Evolutionary conservation across 2,329 filamentous ascomycete genomes (phyloP).

Genomic region (Albifimbria verrucaria): DNA sequence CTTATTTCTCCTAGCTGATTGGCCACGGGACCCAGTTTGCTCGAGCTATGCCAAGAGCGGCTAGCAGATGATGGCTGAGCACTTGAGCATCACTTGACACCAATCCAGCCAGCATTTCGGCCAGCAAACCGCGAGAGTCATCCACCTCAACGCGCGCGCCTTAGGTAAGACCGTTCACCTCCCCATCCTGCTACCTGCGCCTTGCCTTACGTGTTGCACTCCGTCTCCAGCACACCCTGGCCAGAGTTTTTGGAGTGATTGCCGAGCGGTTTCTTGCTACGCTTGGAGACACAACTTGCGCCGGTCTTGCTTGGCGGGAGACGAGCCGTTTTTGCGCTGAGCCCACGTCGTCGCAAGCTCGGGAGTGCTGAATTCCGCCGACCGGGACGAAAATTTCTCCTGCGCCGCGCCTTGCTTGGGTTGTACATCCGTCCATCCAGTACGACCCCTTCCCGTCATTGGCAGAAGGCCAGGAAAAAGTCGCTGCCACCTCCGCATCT

Average conservation of each 20-base stretch:
- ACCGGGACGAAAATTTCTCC: slow-evolving; percentile 30
- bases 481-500: not conserved
- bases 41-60: slow-evolving; percentile 26
- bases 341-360: slow-evolving; percentile 9
- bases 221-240: slow-evolving; percentile 2
- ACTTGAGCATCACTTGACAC: slow-evolving; percentile 26
- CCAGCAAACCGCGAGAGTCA: slow-evolving; percentile 18
- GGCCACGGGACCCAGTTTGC: slow-evolving; percentile 11
- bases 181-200: slow-evolving; percentile 16
- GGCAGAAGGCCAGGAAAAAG: no score
- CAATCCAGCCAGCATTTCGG: slow-evolving; percentile 27
- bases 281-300: not conserved
- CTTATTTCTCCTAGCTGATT: slow-evolving; percentile 13
- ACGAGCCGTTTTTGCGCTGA: slow-evolving; percentile 4
- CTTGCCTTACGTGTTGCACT: not conserved
- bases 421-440: no score
- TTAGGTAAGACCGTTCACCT: slow-evolving; percentile 29
- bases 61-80: slow-evolving; percentile 12
- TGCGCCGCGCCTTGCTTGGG: slow-evolving; percentile 7
- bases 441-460: no score
- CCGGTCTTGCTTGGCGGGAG: not conserved
- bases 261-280: not conserved
- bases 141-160: slow-evolving; percentile 11
- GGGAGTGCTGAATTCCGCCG: slow-evolving; percentile 9
- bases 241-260: not conserved